A percentile compares a stretch with the other conserved stretches of the same genome.
Conservation (phyloP, 2,329 filamentous ascomycete species). For the Pestalotiopsis sp. region DNA sequence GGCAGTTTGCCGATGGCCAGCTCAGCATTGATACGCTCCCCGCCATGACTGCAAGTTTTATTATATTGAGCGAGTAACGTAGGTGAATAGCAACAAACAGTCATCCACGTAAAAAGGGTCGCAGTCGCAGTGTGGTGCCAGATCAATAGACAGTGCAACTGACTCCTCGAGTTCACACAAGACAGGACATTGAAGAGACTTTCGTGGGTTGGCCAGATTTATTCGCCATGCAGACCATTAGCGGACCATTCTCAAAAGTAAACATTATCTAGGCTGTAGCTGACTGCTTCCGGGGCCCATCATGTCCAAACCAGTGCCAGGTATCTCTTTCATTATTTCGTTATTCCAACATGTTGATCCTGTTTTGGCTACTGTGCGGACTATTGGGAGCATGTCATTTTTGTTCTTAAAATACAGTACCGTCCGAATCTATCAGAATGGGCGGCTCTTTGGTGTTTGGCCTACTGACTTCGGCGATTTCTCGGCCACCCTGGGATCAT, state of each 20-base stretch:
- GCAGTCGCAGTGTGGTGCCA: no score
- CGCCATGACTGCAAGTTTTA: slow-evolving; percentile 34
- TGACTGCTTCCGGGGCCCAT: background rate
- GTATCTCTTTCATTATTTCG: background rate
- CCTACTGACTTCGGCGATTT: slow-evolving; percentile 92
- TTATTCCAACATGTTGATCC: background rate
- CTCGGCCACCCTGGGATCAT: slow-evolving; percentile 73
- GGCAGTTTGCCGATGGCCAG: slow-evolving; percentile 23
- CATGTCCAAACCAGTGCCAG: background rate
- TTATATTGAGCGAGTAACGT: slow-evolving; percentile 29
- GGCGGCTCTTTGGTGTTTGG: slow-evolving; percentile 97
- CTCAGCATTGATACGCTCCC: slow-evolving; percentile 30
- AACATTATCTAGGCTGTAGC: background rate
- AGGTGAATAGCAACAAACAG: no score
- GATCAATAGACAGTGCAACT: no score
- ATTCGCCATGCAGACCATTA: background rate
- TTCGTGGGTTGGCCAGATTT: slow-evolving; percentile 10
- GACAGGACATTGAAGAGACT: no score
- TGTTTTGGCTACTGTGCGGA: background rate
- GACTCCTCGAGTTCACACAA: no score
- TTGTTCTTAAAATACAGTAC: slow-evolving; percentile 79
- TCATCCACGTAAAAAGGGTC: no score
- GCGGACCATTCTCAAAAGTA: background rate
- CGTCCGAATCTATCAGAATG: slow-evolving; percentile 94
- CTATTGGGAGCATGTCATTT: background rate